phyloP scores from a whole-genome alignment of 495 filamentous ascomycete species.

The Endocarpon pusillum region DNA sequence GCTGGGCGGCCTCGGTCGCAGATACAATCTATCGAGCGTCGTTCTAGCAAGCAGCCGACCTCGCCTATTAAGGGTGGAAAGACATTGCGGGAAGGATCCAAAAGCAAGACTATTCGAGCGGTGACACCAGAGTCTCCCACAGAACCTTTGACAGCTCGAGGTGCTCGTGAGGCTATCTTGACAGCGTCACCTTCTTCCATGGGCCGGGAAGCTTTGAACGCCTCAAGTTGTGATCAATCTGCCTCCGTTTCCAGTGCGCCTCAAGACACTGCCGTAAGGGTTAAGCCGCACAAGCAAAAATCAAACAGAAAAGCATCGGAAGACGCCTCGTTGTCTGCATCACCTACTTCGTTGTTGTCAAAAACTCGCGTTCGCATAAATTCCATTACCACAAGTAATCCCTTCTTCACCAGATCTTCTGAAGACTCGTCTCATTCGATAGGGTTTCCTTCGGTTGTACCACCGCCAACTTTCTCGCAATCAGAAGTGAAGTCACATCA shows the following conservation, averaged over 20 bases:
- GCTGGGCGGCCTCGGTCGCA: too few relatives aligned
- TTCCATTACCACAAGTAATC: constrained; percentile 24
- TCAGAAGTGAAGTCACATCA: constrained; percentile 22
- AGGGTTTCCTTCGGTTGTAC: constrained; percentile 32
- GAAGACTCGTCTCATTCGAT: constrained; percentile 25
- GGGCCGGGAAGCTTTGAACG: too few relatives aligned
- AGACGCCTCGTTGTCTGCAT: too few relatives aligned
- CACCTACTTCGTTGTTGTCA: constrained; percentile 18
- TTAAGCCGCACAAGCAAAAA: too few relatives aligned
- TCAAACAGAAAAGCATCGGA: too few relatives aligned
- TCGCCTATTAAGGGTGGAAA: constrained; percentile 35
- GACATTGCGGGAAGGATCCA: constrained; percentile 35
- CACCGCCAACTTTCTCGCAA: constrained; percentile 20
- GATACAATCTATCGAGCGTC: constrained; percentile 28
- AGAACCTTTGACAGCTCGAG: too few relatives aligned
- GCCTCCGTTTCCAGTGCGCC: too few relatives aligned
- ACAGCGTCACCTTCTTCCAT: too few relatives aligned
- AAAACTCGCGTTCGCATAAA: constrained; percentile 26
- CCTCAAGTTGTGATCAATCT: too few relatives aligned
- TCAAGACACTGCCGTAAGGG: too few relatives aligned
- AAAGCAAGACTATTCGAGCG: constrained; percentile 28
- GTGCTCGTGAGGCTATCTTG: too few relatives aligned
- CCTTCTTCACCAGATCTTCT: constrained; percentile 16
- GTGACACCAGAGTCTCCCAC: constrained; percentile 34
- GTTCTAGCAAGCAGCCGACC: constrained; percentile 35